Evolutionary conservation across 106 monocot genomes (phyloP).

Genomic region (Apostasia ramifera): DNA sequence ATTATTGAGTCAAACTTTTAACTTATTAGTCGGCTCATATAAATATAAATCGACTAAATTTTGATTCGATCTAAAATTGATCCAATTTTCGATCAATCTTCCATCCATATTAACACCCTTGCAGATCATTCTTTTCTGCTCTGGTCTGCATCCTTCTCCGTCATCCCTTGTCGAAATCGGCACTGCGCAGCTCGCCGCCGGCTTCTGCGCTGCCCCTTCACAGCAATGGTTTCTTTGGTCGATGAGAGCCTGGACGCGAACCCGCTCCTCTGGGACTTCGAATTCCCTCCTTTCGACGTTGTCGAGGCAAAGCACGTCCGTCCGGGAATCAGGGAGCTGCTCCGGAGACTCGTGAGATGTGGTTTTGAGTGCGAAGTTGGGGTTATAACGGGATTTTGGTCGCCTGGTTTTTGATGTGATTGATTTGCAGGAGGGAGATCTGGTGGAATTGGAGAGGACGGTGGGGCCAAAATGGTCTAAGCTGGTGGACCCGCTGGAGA

Average conservation of each 20-base stretch:
- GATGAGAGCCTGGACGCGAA: conserved; percentile 26
- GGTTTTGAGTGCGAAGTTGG: neutral
- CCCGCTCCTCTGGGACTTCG: conserved; percentile 67
- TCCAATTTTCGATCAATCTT: no score
- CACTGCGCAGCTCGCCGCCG: conserved; percentile 8
- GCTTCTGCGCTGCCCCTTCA: conserved; percentile 9
- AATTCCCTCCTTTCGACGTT: conserved; percentile 78
- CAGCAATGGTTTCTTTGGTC: conserved; percentile 9
- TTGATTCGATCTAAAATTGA: no score
- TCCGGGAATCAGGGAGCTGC: conserved; percentile 58
- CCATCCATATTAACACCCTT: no score
- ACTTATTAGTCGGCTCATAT: no score
- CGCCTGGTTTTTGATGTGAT: conserved; percentile 1
- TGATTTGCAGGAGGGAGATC: conserved; percentile 57
- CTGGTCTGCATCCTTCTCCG: conserved; percentile 49
- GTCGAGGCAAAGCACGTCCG: conserved; percentile 75
- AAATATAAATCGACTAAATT: no score
- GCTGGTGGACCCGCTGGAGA: conserved; percentile 89
- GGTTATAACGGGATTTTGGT: conserved; percentile 9
- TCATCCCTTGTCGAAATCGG: conserved; percentile 19
- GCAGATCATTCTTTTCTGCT: conserved; percentile 12
- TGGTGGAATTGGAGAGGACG: conserved; percentile 61
- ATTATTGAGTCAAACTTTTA: no score
- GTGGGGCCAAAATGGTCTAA: conserved; percentile 83
- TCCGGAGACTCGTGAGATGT: conserved; percentile 43